Evolutionary conservation across 306 rosid genomes (phyloP).

Genomic region (Fagus crenata): DNA sequence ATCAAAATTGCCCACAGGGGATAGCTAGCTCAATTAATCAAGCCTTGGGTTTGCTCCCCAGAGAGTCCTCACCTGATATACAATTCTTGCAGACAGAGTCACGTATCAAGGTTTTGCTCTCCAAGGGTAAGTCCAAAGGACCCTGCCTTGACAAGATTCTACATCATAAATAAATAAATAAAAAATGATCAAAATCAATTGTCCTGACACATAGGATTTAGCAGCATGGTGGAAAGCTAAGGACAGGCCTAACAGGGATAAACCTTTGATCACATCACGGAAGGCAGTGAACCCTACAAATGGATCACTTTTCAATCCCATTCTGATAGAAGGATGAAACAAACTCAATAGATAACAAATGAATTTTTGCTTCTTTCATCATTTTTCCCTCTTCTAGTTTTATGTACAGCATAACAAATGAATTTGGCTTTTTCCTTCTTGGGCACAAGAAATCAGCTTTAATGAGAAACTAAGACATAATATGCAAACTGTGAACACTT

Average conservation of each 20-base stretch:
- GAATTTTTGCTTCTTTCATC: constrained; percentile 5
- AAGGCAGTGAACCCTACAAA: neutral
- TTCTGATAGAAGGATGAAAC: neutral
- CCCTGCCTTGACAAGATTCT: too few species aligned
- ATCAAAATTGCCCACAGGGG: too few species aligned
- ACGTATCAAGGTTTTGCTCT: too few species aligned
- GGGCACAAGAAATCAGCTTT: constrained; percentile 17
- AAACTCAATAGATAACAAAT: too few species aligned
- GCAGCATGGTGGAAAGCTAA: neutral
- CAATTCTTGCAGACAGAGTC: too few species aligned
- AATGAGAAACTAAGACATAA: constrained; percentile 13
- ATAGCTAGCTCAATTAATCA: too few species aligned
- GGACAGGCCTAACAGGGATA: neutral
- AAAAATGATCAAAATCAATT: neutral
- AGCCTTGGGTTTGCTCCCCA: too few species aligned
- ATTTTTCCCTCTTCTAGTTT: neutral
- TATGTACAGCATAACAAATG: neutral
- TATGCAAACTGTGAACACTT: constrained; percentile 8
- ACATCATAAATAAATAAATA: neutral
- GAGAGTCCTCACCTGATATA: too few species aligned
- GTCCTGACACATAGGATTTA: neutral
- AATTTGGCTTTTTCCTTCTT: neutral
- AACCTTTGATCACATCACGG: neutral
- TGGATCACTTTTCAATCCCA: neutral
- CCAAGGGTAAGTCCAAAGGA: too few species aligned